These are phyloP conservation scores for Coemansia sp. DNA, from an alignment of 192 early-diverging fungal genomes.

Conservation along the genomic window DNA sequence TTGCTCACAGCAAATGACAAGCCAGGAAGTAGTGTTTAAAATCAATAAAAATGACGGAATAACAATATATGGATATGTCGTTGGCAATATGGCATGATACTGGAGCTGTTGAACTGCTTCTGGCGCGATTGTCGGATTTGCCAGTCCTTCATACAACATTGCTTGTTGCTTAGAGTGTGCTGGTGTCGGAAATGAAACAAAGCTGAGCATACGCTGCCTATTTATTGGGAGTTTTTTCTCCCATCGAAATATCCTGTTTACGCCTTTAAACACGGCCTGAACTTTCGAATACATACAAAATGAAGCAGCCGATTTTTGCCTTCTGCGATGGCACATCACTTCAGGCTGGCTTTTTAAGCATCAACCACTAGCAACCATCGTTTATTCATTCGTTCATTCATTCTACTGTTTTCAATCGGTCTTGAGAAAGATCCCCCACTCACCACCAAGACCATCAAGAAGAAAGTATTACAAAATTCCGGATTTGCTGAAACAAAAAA, in stretches of 20 bases:
- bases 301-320: no score
- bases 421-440: no score
- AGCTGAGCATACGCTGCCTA: no score
- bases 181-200: background rate
- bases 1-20: no score
- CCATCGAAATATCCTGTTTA: background rate
- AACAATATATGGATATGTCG: background rate
- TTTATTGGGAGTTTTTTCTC: no score
- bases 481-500: background rate
- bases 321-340: no score
- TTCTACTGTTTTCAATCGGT: no score
- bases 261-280: background rate
- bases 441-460: background rate
- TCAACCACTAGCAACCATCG: no score
- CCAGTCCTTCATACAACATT: background rate
- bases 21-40: no score
- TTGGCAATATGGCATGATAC: background rate
- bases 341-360: no score
- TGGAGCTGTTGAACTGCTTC: background rate
- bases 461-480: background rate
- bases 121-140: background rate
- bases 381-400: no score
- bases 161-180: background rate
- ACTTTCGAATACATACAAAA: background rate
- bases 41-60: no score